Evolutionary conservation across 1,284 basidiomycete species (phyloP), one percentile per base, ranked within the genome.

Genomic region (Hemileia vastatrix): DNA sequence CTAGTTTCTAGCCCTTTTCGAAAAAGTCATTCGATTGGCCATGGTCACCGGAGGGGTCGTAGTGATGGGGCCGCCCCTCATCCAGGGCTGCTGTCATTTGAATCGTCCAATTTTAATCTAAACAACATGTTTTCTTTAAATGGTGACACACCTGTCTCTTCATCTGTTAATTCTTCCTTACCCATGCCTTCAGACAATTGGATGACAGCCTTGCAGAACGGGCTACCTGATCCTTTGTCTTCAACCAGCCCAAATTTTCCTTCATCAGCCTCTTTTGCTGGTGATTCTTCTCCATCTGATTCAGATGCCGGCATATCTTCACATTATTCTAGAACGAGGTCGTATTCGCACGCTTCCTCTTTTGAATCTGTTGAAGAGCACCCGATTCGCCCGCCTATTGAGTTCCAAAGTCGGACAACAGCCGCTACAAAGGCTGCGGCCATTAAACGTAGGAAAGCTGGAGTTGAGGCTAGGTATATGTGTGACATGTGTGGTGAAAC

Each of bases 401-500:
- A 52, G 23, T 52, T 31, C 19, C 6, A 36, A 18, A 53, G 50
- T 4, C 43, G 50, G 13, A 60, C 57, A 4, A 60, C 57, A 19
- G 49, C 49, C 2, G 57, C 57, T 33, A 60, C 57, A 2, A 60
- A 60, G 19, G 57, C 57, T 1, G 57, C 57, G 2, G 57, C 57
- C 18, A 27, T 33, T 31, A 45, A 52, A 32, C 32, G 57, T 11
- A 44, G 57, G 24, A 60, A 60, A 21, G 50, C n/a, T 4, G 57
- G 57, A n/a, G 50, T 52, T 36, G 50, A 47, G 3, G 57, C 57
- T 44, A 43, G 57, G 32, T 60, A 60, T 33, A 33, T 60, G 18
- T 60, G 57, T 43, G 57, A 60, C 6, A 60, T 60, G 57, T 60
- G 57, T 50, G 57, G 57, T 24, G 57, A 60, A 53, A 44, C 49